A percentile compares a stretch with the other conserved stretches of the same genome.
These are phyloP conservation scores for Calycina marina DNA, from an alignment of 2,329 filamentous ascomycete genomes.

Conservation along the genomic window DNA sequence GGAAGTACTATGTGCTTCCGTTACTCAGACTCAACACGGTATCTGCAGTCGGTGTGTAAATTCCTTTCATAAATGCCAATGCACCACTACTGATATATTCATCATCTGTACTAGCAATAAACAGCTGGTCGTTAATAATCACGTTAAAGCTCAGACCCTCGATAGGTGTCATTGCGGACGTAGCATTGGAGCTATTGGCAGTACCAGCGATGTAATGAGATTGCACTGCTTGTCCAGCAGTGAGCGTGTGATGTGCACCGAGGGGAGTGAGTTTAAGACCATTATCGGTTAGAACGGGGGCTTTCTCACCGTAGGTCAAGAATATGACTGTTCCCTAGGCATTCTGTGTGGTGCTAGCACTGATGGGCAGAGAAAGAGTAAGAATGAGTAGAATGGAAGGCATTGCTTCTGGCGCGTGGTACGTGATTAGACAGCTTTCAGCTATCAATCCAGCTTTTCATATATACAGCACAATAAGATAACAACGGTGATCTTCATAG, in stretches of 20 bases:
- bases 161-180: conserved; percentile 27
- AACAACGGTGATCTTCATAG: too few species aligned
- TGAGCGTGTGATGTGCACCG: conserved; percentile 37
- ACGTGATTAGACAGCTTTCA: too few species aligned
- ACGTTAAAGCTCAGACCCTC: conserved; percentile 27
- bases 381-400: too few species aligned
- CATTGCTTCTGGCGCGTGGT: too few species aligned
- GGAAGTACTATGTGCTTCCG: conserved; percentile 45
- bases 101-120: conserved; percentile 27
- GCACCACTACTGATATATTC: conserved; percentile 49
- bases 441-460: too few species aligned
- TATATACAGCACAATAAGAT: too few species aligned
- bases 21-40: conserved; percentile 42
- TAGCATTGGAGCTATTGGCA: conserved; percentile 11
- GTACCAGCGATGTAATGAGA: conserved; percentile 30
- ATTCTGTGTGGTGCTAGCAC: too few species aligned
- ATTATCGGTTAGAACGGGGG: conserved; percentile 24
- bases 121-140: conserved; percentile 35
- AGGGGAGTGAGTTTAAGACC: conserved; percentile 31
- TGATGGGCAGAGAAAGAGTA: too few species aligned
- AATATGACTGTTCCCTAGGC: conserved; percentile 19
- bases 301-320: conserved; percentile 36
- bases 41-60: conserved; percentile 52
- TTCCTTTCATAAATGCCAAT: conserved; percentile 64
- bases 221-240: conserved; percentile 34